A percentile compares a stretch with the other conserved stretches of the same genome.
Conservation (phyloP, 352 stramenopile species). For the Aphanomyces stellatus region DNA sequence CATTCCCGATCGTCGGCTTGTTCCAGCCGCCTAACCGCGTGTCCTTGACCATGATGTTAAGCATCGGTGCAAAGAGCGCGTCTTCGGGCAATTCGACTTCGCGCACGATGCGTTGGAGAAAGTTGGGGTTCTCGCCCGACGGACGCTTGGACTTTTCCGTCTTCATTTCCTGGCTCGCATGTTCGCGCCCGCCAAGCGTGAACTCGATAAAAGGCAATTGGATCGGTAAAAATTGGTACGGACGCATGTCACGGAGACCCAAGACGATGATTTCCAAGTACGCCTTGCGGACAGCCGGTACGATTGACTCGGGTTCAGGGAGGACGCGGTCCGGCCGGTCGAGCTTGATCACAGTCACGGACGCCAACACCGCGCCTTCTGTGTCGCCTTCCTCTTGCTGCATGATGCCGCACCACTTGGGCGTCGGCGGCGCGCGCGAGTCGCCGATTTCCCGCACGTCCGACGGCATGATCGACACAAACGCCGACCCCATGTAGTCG, state of each 20-base stretch:
- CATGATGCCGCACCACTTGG: conserved; percentile 67
- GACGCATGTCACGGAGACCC: conserved; percentile 77
- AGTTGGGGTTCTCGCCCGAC: conserved; percentile 80
- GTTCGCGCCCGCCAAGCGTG: conserved; percentile 73
- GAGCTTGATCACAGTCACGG: conserved; percentile 63
- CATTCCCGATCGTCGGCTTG: conserved; percentile 73
- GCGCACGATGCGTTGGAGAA: conserved; percentile 84
- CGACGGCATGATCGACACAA: conserved; percentile 43
- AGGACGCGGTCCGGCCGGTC: conserved; percentile 57
- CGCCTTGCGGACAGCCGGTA: conserved; percentile 55
- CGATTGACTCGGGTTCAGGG: conserved; percentile 39
- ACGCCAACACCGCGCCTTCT: conserved; percentile 75
- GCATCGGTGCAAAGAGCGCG: conserved; percentile 73
- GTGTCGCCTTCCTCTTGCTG: conserved; percentile 67
- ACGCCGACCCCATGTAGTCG: conserved; percentile 21
- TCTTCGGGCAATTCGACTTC: conserved; percentile 81
- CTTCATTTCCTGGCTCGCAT: conserved; percentile 74
- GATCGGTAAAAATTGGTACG: conserved; percentile 85
- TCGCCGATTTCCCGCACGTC: conserved; percentile 48
- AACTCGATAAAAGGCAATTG: conserved; percentile 85
- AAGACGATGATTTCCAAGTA: conserved; percentile 81
- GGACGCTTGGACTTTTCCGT: conserved; percentile 81
- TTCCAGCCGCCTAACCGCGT: conserved; percentile 81
- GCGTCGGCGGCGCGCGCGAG: conserved; percentile 38
- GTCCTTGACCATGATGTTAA: conserved; percentile 88